A percentile compares a stretch with the other conserved stretches of the same genome.
Conservation (phyloP, 1,284 basidiomycete species). For the Sanghuangporus weigelae region DNA sequence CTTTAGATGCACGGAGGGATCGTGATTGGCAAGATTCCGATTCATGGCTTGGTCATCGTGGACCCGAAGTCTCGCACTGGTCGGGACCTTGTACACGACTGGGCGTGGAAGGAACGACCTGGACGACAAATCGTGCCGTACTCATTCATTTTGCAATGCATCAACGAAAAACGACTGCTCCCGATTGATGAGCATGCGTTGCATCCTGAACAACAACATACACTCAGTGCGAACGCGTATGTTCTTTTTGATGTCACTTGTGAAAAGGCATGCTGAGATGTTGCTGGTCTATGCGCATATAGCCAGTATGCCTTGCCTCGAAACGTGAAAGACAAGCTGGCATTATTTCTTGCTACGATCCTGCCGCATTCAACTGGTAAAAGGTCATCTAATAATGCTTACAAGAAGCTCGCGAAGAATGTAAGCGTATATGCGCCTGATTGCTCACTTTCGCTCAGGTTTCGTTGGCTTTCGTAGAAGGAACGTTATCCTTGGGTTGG, state of each 20-base stretch:
- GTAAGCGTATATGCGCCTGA: neutral
- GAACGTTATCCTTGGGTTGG: constrained; percentile 8
- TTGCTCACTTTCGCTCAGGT: neutral
- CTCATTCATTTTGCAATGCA: constrained; percentile 3
- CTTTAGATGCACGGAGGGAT: constrained; percentile 10
- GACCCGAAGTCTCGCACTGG: constrained; percentile 6
- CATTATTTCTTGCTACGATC: constrained; percentile 7
- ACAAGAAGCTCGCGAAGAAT: constrained; percentile 9
- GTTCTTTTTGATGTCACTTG: neutral
- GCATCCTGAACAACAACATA: neutral
- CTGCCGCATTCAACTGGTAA: neutral
- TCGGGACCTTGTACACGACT: neutral
- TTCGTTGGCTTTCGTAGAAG: neutral
- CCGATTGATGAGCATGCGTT: neutral
- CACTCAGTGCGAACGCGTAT: no score
- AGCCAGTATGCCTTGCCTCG: constrained; percentile 4
- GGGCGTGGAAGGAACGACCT: constrained; percentile 12
- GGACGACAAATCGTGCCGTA: constrained; percentile 10
- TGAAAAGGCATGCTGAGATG: neutral
- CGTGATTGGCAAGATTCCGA: constrained; percentile 10
- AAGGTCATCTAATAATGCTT: constrained; percentile 8
- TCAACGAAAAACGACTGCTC: neutral
- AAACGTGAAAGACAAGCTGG: constrained; percentile 10
- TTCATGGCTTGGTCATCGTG: constrained; percentile 10
- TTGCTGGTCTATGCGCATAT: constrained; percentile 5